phyloP scores from a whole-genome alignment of 1,139 yeast genomes.

The Blastobotrys buckinghamii region DNA sequence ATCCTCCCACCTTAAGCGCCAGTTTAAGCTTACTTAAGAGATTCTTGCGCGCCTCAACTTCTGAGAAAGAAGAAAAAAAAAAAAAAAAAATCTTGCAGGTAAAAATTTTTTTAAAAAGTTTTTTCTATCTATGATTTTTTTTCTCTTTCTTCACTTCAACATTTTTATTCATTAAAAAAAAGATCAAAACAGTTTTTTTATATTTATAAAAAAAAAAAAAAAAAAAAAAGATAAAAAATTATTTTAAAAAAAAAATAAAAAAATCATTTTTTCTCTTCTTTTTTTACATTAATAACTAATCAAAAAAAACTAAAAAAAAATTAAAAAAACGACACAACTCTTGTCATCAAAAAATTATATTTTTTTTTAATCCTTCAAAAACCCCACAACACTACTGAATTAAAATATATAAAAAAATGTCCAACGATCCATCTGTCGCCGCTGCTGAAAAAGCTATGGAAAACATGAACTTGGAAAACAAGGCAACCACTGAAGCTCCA shows the following conservation, averaged over 20 bases:
- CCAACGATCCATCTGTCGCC: conserved; percentile 36
- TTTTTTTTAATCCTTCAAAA: background rate
- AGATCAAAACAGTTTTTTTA: no score
- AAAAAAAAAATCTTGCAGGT: background rate
- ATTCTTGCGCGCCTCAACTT: no score
- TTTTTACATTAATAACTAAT: conserved; percentile 6
- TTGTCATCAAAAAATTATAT: background rate
- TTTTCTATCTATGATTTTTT: no score
- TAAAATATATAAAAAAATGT: conserved; percentile 20
- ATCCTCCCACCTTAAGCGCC: background rate
- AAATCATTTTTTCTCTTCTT: conserved; percentile 1
- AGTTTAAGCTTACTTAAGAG: no score
- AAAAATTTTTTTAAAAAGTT: conserved; percentile 5
- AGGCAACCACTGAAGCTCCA: conserved; percentile 3
- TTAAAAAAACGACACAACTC: conserved; percentile 5
- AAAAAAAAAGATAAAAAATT: conserved; percentile 10
- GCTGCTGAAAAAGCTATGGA: conserved; percentile 38
- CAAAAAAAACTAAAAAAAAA: conserved; percentile 8
- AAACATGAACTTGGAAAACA: conserved; percentile 31
- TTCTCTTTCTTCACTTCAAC: background rate
- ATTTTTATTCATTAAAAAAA: background rate
- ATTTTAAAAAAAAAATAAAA: background rate
- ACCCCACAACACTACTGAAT: background rate
- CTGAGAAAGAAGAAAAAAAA: background rate
- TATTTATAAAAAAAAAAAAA: conserved; percentile 10